A percentile compares a stretch with the other conserved stretches of the same genome.
Conservation (phyloP, 306 rosid genomes). For the Styphnolobium japonicum region DNA sequence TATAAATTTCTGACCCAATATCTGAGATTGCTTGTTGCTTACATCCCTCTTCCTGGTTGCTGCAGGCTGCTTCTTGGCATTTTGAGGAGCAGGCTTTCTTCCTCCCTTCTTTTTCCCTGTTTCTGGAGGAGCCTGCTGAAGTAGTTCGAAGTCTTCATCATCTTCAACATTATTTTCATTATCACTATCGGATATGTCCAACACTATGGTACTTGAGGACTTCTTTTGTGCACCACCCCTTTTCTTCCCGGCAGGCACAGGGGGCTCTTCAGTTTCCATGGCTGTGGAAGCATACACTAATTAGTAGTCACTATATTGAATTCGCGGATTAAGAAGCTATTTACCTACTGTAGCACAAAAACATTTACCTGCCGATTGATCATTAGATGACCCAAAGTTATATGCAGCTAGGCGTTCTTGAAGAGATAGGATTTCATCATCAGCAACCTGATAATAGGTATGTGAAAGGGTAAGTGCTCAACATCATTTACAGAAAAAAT, state of each 20-base stretch:
- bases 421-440: constrained; percentile 62
- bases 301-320: background rate
- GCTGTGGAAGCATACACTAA: constrained; percentile 24
- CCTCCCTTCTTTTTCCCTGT: constrained; percentile 54
- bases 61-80: constrained; percentile 47
- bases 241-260: constrained; percentile 51
- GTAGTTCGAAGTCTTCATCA: constrained; percentile 42
- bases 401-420: constrained; percentile 95
- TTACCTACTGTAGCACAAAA: background rate
- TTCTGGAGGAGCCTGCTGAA: constrained; percentile 31
- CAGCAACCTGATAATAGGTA: constrained; percentile 46
- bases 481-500: background rate
- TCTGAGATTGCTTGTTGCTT: constrained; percentile 37
- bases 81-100: constrained; percentile 56
- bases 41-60: constrained; percentile 51
- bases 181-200: constrained; percentile 41
- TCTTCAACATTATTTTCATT: constrained; percentile 14
- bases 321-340: background rate
- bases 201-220: constrained; percentile 27
- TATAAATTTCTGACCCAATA: constrained; percentile 62
- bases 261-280: constrained; percentile 57
- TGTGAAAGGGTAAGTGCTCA: background rate
- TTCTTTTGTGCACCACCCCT: constrained; percentile 58
- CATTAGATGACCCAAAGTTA: constrained; percentile 72
- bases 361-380: constrained; percentile 50